phyloP scores from a whole-genome alignment of 257 asterid genomes.

The Verbena officinalis region DNA sequence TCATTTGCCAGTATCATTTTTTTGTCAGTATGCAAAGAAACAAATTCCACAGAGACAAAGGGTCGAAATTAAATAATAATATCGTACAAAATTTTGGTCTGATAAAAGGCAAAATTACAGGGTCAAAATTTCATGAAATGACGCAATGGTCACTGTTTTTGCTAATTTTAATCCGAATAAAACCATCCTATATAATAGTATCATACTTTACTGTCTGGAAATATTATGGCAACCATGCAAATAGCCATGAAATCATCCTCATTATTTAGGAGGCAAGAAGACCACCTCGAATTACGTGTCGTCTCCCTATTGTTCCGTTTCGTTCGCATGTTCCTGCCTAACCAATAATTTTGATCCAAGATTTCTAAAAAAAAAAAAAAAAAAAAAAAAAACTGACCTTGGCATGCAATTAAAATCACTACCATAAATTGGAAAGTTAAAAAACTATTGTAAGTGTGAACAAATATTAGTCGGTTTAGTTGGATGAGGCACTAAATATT shows the following conservation, averaged over 20 bases:
- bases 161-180: constrained; percentile 8
- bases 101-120: constrained; percentile 16
- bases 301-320: constrained; percentile 7
- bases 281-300: constrained; percentile 30
- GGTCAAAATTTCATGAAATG: constrained; percentile 25
- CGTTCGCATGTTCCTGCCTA: constrained; percentile 34
- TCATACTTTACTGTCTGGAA: constrained; percentile 41
- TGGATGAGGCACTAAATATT: too few relatives aligned
- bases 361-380: too few relatives aligned
- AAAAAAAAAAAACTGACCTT: not conserved
- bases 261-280: constrained; percentile 34
- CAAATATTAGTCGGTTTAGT: too few relatives aligned
- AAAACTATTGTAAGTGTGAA: too few relatives aligned
- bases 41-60: constrained; percentile 13
- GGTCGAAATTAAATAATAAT: constrained; percentile 4
- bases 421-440: not conserved
- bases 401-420: constrained; percentile 6
- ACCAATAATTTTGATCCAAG: constrained; percentile 31
- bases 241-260: constrained; percentile 28
- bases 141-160: constrained; percentile 21
- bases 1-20: not conserved
- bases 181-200: not conserved
- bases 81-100: not conserved
- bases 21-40: constrained; percentile 24
- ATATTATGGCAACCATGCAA: constrained; percentile 30